A percentile compares a stretch with the other conserved stretches of the same genome.
Conservation (phyloP, 2,329 filamentous ascomycete genomes). For the Calycina marina region DNA sequence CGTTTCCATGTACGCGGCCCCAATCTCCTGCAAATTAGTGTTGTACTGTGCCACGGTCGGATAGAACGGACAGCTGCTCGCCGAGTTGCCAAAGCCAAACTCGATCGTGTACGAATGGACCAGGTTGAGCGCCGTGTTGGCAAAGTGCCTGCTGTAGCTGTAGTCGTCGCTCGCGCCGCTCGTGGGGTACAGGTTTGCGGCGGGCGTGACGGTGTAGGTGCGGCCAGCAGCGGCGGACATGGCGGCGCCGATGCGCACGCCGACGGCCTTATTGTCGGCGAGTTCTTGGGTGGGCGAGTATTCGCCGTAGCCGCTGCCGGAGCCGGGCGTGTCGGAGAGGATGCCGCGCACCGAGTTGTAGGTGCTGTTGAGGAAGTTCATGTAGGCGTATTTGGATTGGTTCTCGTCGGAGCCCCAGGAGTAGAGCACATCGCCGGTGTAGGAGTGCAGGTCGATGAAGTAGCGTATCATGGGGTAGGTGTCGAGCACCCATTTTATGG, state of each 20-base stretch:
- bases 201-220: constrained; percentile 26
- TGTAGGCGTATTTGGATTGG: constrained; percentile 29
- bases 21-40: constrained; percentile 29
- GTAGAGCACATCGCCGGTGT: constrained; percentile 36
- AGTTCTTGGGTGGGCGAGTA: constrained; percentile 28
- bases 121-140: constrained; percentile 23
- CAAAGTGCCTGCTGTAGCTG: constrained; percentile 30
- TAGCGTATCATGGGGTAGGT: constrained; percentile 35
- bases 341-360: constrained; percentile 37
- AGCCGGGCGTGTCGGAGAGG: constrained; percentile 24
- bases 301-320: constrained; percentile 28
- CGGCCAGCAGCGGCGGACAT: constrained; percentile 28
- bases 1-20: constrained; percentile 34
- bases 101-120: constrained; percentile 32
- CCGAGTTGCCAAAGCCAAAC: constrained; percentile 27
- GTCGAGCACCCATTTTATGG: constrained; percentile 36
- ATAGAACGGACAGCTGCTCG: constrained; percentile 29
- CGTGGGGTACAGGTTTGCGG: constrained; percentile 30
- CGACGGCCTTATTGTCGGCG: constrained; percentile 21
- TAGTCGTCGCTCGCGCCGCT: constrained; percentile 33
- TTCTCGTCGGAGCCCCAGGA: constrained; percentile 41
- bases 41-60: constrained; percentile 29
- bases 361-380: constrained; percentile 37
- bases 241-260: constrained; percentile 23
- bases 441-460: constrained; percentile 45